A percentile compares a stretch with the other conserved stretches of the same genome.
Conservation (phyloP, 2,329 filamentous ascomycete genomes). For the Aureobasidium sp. region DNA sequence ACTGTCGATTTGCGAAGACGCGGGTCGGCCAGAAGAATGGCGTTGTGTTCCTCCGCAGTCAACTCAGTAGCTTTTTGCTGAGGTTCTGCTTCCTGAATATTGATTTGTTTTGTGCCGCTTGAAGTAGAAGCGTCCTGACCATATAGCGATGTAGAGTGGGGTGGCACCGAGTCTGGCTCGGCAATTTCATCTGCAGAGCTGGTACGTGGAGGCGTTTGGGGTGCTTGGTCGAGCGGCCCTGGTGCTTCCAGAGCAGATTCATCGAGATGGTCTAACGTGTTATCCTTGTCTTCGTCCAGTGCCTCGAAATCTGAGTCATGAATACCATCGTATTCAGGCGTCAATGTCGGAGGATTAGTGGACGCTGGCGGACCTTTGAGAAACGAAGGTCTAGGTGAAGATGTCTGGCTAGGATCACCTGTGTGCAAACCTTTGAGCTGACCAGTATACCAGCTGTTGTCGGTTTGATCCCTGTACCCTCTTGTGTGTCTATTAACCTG, state of each 20-base stretch:
- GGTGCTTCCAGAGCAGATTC: not conserved
- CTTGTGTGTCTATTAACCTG: slow-evolving; percentile 51
- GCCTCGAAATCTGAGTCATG: slow-evolving; percentile 12
- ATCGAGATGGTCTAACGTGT: not conserved
- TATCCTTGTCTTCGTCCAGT: not conserved
- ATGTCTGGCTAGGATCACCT: not conserved
- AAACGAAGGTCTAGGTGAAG: not conserved
- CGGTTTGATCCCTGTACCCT: slow-evolving; percentile 73
- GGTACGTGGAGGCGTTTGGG: slow-evolving; percentile 18
- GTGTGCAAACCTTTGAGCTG: slow-evolving; percentile 42
- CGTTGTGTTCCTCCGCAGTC: slow-evolving; percentile 91
- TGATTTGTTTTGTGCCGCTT: not conserved
- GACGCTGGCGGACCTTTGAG: not conserved
- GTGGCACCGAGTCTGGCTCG: not conserved
- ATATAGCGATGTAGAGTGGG: not conserved
- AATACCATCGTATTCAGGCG: slow-evolving; percentile 20
- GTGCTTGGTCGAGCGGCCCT: not conserved
- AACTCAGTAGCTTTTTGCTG: slow-evolving; percentile 37
- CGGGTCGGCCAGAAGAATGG: slow-evolving; percentile 72
- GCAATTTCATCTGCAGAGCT: slow-evolving; percentile 1
- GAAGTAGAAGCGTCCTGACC: not conserved
- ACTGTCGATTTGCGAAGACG: slow-evolving; percentile 81
- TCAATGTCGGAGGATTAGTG: slow-evolving; percentile 20
- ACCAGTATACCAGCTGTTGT: slow-evolving; percentile 71
- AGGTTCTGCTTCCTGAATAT: slow-evolving; percentile 15